A percentile compares a stretch with the other conserved stretches of the same genome.
phyloP scores from a whole-genome alignment of 2,329 filamentous ascomycete species.

The Trichoderma sp. region DNA sequence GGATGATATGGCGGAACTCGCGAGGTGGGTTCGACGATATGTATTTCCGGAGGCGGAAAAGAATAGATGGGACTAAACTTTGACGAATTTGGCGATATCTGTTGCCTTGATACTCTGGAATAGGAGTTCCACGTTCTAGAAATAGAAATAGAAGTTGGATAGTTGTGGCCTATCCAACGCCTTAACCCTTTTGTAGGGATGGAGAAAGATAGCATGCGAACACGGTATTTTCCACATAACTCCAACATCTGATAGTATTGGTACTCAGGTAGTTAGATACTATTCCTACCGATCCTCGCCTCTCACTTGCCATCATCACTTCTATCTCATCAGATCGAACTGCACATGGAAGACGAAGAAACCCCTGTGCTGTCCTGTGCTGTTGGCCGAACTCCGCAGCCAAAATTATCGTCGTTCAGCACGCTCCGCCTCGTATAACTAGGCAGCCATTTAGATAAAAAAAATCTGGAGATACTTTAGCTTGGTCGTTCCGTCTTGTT shows the following conservation, averaged over 20 bases:
- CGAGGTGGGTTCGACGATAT: not conserved
- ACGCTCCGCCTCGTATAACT: not conserved
- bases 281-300: fast-evolving
- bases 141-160: not conserved
- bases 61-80: not conserved
- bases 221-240: not conserved
- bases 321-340: not conserved
- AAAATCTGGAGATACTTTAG: not conserved
- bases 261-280: not conserved
- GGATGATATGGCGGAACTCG: not conserved
- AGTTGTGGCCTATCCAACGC: not conserved
- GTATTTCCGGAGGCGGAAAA: not conserved
- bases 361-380: not conserved
- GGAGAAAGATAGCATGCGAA: not conserved
- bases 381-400: not conserved
- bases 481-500: too few species aligned
- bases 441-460: not conserved
- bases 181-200: not conserved
- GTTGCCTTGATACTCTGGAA: not conserved
- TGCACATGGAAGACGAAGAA: not conserved
- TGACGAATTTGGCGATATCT: not conserved
- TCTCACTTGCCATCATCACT: not conserved
- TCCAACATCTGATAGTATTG: not conserved
- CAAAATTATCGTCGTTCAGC: not conserved
- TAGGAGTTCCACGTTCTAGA: not conserved